Base-by-base conservation (phyloP, 345 rosid genomes). In the Cardamine chenopodiifolia region DNA sequence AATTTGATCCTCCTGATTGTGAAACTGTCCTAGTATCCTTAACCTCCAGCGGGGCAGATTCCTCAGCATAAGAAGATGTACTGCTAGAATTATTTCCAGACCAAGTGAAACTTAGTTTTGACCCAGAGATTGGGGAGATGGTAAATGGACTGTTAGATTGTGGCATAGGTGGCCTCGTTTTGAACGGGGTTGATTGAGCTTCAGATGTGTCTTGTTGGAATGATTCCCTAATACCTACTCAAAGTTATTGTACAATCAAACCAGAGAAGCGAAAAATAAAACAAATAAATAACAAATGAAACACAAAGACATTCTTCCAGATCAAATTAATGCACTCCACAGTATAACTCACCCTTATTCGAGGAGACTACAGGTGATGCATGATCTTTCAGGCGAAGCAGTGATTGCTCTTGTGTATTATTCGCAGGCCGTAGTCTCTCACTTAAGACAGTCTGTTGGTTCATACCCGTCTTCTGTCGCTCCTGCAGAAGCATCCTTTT, bases 401-500 rank as follows among this genome's bases (percentile, higher is more conserved):
- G 40, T 58, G 78, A 76, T n/a, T 76, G 70, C 62, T 82, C 83
- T 13, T 19, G 72, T 62, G 65, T 59, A 56, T 66, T 67, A 73
- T 79, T 65, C 20, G 74, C 61, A 60, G 72, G 19, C 42, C 80
- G 55, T 31, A 72, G 85, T 78, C 81, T 80, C 72, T 83, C 88
- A 63, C 68, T 76, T 44, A 50, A 68, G 57, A 70, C 52, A 25
- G 79, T 75, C 42, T 83, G 82, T 76, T 80, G 85, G 63, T 75
- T 70, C 23, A 66, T 68, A 82, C 72, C 72, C 32, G 75, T 74
- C 66, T 82, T 89, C 77, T 78, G 83, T 66, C 61, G 78, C 75
- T 88, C 91, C 80, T 82, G 86, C 81, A 89, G 76, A 82, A 86
- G 82, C 72, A 92, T 85, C 86, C 99, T 86, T 82, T 88, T 92